phyloP scores from a whole-genome alignment of 1,284 basidiomycete genomes.

The Stygiomarasmius scandens region DNA sequence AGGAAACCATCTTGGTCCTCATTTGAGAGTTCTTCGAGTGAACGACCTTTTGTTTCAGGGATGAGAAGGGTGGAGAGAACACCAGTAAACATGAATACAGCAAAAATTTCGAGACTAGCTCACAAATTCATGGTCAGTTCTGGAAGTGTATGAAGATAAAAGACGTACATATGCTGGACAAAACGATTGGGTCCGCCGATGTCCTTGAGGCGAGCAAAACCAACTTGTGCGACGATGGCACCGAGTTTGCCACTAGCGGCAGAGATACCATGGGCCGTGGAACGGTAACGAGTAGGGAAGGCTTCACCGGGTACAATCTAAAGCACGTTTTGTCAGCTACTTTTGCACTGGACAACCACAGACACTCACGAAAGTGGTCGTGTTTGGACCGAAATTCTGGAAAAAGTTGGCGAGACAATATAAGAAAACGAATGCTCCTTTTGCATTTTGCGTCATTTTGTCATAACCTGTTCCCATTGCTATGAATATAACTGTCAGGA shows the following conservation, averaged over 20 bases:
- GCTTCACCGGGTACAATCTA: slow-evolving; percentile 83
- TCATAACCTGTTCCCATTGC: slow-evolving; percentile 74
- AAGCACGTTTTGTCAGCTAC: too few relatives aligned
- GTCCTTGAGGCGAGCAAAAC: slow-evolving; percentile 71
- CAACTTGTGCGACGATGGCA: slow-evolving; percentile 82
- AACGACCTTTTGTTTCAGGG: slow-evolving; percentile 72
- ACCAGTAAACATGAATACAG: slow-evolving; percentile 82
- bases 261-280: slow-evolving; percentile 84
- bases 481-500: slow-evolving; percentile 69
- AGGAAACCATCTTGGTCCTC: slow-evolving; percentile 72
- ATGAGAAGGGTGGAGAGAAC: slow-evolving; percentile 76
- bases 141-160: background rate
- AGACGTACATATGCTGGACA: slow-evolving; percentile 62
- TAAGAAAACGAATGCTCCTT: slow-evolving; percentile 74
- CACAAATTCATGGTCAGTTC: slow-evolving; percentile 4
- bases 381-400: slow-evolving; percentile 65
- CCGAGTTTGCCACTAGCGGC: slow-evolving; percentile 85
- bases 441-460: slow-evolving; percentile 59
- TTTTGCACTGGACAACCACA: too few relatives aligned
- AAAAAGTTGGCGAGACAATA: slow-evolving; percentile 79
- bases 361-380: slow-evolving; percentile 14
- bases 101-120: slow-evolving; percentile 66
- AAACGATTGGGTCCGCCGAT: slow-evolving; percentile 65
- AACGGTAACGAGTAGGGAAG: slow-evolving; percentile 87
- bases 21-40: slow-evolving; percentile 73